These are phyloP conservation scores for Penicillium pancosmium DNA, from an alignment of 495 filamentous ascomycete species.

Conservation along the genomic window DNA sequence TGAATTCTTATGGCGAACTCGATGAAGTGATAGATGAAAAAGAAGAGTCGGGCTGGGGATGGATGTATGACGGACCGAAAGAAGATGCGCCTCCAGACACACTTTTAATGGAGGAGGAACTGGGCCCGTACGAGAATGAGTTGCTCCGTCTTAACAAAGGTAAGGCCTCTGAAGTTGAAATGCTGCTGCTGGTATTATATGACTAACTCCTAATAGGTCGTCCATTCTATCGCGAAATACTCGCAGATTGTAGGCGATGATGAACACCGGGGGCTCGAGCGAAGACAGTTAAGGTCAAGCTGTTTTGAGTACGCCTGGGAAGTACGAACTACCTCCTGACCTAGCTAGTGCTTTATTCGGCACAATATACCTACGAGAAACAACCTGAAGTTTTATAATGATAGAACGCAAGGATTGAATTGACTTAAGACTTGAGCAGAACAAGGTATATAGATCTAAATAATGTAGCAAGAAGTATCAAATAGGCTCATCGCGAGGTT, in stretches of 20 bases:
- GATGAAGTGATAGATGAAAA: slow-evolving; percentile 29
- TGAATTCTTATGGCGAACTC: slow-evolving; percentile 9
- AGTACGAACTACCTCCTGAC: no score
- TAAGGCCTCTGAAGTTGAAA: neutral
- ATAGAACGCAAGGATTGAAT: neutral
- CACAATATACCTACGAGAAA: no score
- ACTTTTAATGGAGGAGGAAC: slow-evolving; percentile 50
- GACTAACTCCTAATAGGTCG: neutral
- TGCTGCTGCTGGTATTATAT: neutral
- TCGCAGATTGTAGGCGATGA: neutral
- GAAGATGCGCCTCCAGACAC: slow-evolving; percentile 34
- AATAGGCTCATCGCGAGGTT: slow-evolving; percentile 71
- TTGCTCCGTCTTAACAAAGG: slow-evolving; percentile 47
- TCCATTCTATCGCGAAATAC: slow-evolving; percentile 1
- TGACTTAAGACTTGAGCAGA: neutral
- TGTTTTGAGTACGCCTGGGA: no score
- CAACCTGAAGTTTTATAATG: neutral
- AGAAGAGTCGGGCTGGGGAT: slow-evolving; percentile 46
- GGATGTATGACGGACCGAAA: slow-evolving; percentile 52
- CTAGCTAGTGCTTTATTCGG: no score
- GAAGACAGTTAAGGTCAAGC: neutral
- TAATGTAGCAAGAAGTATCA: slow-evolving; percentile 25
- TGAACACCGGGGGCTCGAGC: neutral
- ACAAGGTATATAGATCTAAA: neutral
- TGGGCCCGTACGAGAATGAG: slow-evolving; percentile 53